Evolutionary conservation across 2,329 filamentous ascomycete species (phyloP), one percentile per base, ranked within the genome.

Genomic region (Lanzia echinophila): DNA sequence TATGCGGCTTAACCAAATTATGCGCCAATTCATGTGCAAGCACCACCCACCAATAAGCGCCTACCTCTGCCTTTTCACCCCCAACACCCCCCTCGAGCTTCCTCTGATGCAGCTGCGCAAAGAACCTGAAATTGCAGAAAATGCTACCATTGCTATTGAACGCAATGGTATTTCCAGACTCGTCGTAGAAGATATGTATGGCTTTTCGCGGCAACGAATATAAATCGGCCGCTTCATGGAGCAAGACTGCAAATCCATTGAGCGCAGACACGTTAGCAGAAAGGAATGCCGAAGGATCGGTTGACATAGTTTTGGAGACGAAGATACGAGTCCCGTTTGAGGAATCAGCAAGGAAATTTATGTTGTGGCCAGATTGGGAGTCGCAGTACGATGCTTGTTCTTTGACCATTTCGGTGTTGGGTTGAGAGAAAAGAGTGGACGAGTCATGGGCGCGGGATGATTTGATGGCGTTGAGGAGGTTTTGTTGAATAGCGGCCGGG

Each of bases 11-110:
- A 8, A 96, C 89, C 52, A 99, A 73, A 68, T 99, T 99, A 72
- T 99, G 94, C 55, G 94, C 91, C 69, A 99, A 73, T 72, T 99
- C 95, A 68, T 99, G 94, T 58, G 90, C 95, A 57, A 96, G 70
- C n/a, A 94, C 90, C 59, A 96, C 87, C 82, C 87, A 96, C 92
- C 92, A 97, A 76, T 91, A 95, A 1, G 86, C 81, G 54, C 83
- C 75, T 2, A 88, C 88, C 57, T 94, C 87, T 3, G 81, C 76
- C 67, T 75, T 82, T 15, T 74, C 79, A 51, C 77, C 72, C 2
- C 68, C 61, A 42, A 20, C 68, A 47, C 54, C 71, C 47, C 60
- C 61, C 56, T 62, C 66, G 46, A 82, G 69, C 58, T 75, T 70
- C 13, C 72, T 65, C 43, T 81, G 75, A 65, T 97, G 92, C 32